Base-by-base conservation (phyloP, 2,329 filamentous ascomycete genomes). In the Penicillium digitatum region DNA sequence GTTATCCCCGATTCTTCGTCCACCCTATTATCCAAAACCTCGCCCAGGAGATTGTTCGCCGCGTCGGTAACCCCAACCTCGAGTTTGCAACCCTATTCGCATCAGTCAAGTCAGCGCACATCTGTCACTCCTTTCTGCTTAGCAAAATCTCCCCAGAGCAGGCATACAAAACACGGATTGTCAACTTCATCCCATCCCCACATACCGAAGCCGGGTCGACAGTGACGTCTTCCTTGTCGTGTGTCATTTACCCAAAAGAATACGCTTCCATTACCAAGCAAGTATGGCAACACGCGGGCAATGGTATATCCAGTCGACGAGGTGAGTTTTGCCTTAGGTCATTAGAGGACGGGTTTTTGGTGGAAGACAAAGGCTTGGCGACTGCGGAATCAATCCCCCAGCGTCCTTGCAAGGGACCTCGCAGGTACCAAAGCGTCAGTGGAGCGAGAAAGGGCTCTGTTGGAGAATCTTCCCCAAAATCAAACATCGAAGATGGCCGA, bases 241-340 rank as follows among this genome's bases (percentile, higher is more conserved):
- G 85, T 24, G 85, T 96, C 3, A 69, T 97, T 39, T 90, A 87
- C 64, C 83, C 86, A 0, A 78, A 81, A 43, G 82, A 85, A 12
- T 75, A 84, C 18, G 92, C 87, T 64, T 75, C 83, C 5, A 73
- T 88, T 56, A 89, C 90, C n/a, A 97, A 96, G 72, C 84, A 91
- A 66, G 96, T 95, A 67, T 99, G 94, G 94, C 94, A 97, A 72
- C 94, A 99, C 72, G 88, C 89, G 0, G 94, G 94, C 20, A 92
- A 96, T 58, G 94, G 94, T 16, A 81, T 96, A 14, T 96, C 92
- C 0, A 96, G 92, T 70, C 86, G 94, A 47, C 84, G 91, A 38
- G 92, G 90, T 32, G 93, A 96, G 69, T 96, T 95, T 72, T 96
- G 89, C 69, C 85, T 91, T 57, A 79, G 82, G 39, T 81, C 93